Evolutionary conservation across 495 filamentous ascomycete genomes (phyloP).

Genomic region (Aspergillus heteromorphus): DNA sequence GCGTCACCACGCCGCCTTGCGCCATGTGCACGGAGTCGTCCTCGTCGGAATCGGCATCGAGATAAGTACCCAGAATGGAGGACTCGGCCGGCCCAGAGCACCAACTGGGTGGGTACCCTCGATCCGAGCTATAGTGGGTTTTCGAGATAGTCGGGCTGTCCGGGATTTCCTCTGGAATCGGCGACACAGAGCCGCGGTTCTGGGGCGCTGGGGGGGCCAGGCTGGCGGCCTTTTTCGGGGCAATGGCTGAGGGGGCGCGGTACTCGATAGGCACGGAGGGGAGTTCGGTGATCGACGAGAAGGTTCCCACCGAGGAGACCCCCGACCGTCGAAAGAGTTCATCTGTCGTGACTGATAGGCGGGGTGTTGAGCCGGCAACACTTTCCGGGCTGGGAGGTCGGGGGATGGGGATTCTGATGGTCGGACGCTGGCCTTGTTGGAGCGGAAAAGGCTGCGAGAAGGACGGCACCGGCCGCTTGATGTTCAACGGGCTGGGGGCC

Average conservation of each 20-base stretch:
- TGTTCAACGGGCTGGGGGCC: conserved; percentile 29
- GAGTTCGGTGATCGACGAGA: conserved; percentile 44
- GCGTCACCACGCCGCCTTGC: conserved; percentile 49
- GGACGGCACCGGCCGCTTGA: conserved; percentile 44
- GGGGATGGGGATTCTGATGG: conserved; percentile 27
- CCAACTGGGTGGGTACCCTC: conserved; percentile 71
- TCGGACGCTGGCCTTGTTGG: conserved; percentile 19
- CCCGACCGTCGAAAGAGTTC: conserved; percentile 33
- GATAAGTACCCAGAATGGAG: conserved; percentile 38
- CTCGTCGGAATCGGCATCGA: conserved; percentile 34
- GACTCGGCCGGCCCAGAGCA: conserved; percentile 48
- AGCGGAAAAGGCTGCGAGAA: conserved; percentile 46
- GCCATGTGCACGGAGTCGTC: conserved; percentile 29
- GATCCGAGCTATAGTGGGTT: conserved; percentile 76
- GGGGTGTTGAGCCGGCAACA: conserved; percentile 21
- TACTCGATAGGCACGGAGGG: neutral
- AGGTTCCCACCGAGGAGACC: conserved; percentile 28
- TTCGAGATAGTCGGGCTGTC: conserved; percentile 46
- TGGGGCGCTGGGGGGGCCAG: conserved; percentile 25
- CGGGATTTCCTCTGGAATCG: conserved; percentile 78
- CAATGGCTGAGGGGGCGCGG: conserved; percentile 13
- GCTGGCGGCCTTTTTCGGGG: conserved; percentile 17
- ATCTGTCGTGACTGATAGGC: conserved; percentile 27
- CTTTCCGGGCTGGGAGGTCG: conserved; percentile 25
- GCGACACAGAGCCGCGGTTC: conserved; percentile 67